Evolutionary conservation across 1,284 basidiomycete species (phyloP), one percentile per base, ranked within the genome.

Genomic region (Cryptococcus floricola): DNA sequence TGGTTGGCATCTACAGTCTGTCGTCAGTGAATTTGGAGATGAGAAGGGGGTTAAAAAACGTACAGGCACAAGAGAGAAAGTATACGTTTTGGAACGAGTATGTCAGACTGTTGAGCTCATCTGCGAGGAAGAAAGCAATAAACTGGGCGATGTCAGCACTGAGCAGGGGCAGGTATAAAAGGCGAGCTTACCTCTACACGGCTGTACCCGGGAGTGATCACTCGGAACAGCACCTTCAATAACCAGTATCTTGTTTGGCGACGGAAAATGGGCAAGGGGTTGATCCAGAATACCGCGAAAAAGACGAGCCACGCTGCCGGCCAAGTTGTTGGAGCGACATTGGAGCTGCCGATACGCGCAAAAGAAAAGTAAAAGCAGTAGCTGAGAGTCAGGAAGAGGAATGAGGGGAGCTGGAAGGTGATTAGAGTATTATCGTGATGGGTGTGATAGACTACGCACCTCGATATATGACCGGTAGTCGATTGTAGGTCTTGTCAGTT

Each of bases 361-460:
- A 94, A 91, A 2, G 90, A 88, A 45, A 96, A 80, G 85, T 87
- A 93, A 72, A 95, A 91, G 43, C 87, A 85, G 66, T 87, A 88
- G 54, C 82, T 84, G 1, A 97, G 82, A 0, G 87, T 82, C n/a
- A 85, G 78, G 46, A 94, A 80, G 18, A 95, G 74, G 58, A 93
- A 80, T 13, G 86, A 81, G 0, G 94, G 93, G 18, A 91, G 82
- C 88, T 94, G 66, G 10, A 31, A 16, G 10, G 5, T 28, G n/a
- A 18, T 44, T n/a, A 54, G 52, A 27, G 14, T 39, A 56, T n/a
- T 18, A 19, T 9, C 18, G n/a, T 3, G 23, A 8, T 25, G 14
- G 39, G 23, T 3, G 12, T 14, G 23, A 5, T 14, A 18, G 34
- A 42, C 14, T 12, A 60, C 78, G 25, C 59, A 87, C 88, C 78